Percentiles rank a stretch among this genome's conserved stretches.
phyloP scores from a whole-genome alignment of 1,284 basidiomycete species.

The Moesziomyces parantarcticus region DNA sequence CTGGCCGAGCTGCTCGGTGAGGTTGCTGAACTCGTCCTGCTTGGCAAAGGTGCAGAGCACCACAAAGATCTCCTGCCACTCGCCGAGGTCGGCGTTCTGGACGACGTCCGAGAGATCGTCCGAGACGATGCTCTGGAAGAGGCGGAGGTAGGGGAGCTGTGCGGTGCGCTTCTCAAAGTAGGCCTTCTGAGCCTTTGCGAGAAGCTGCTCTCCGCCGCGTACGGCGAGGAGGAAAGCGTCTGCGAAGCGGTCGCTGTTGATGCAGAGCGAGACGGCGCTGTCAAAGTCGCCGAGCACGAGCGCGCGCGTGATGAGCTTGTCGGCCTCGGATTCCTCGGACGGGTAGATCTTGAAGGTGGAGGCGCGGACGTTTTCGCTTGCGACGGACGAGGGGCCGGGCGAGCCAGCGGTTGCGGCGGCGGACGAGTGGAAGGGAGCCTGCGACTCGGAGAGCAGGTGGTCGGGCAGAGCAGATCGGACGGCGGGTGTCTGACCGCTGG shows the following conservation, averaged over 20 bases:
- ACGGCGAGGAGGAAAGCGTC: slow-evolving; percentile 94
- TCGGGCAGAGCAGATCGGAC: slow-evolving; percentile 73
- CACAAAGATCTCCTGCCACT: slow-evolving; percentile 98
- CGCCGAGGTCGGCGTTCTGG: slow-evolving; percentile 90
- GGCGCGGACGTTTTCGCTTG: slow-evolving; percentile 74
- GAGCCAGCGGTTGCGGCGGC: slow-evolving; percentile 72
- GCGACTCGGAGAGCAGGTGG: slow-evolving; percentile 75
- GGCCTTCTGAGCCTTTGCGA: slow-evolving; percentile 88
- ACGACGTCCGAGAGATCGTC: slow-evolving; percentile 92
- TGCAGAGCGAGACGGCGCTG: slow-evolving; percentile 89
- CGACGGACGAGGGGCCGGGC: slow-evolving; percentile 75
- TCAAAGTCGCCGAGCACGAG: slow-evolving; percentile 94
- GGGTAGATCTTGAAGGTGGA: slow-evolving; percentile 94
- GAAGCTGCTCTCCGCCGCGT: slow-evolving; percentile 87
- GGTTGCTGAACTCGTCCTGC: slow-evolving; percentile 82
- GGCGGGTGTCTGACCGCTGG: slow-evolving; percentile 16
- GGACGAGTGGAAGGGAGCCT: slow-evolving; percentile 31
- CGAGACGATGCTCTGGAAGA: slow-evolving; percentile 94
- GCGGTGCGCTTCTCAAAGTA: slow-evolving; percentile 88
- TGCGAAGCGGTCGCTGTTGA: slow-evolving; percentile 88
- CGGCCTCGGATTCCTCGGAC: slow-evolving; percentile 84
- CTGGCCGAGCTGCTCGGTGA: slow-evolving; percentile 91
- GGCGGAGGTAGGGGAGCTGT: slow-evolving; percentile 85
- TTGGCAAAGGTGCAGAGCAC: slow-evolving; percentile 94
- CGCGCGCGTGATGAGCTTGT: slow-evolving; percentile 89